Conservation (phyloP, 2,329 filamentous ascomycete genomes). For the Cladosporium velox region DNA sequence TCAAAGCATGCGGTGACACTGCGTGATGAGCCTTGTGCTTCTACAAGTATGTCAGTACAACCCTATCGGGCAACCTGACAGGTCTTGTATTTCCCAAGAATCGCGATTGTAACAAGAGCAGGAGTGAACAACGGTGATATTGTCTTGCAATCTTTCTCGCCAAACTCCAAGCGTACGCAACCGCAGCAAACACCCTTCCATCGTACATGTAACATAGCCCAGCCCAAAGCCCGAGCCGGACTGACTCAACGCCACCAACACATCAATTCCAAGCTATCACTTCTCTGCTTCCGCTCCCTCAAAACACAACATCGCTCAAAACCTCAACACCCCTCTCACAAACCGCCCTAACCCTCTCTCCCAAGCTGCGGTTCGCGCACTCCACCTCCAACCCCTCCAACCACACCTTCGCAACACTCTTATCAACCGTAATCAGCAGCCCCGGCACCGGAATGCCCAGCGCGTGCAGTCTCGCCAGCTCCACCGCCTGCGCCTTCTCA, state of each 20-base stretch:
- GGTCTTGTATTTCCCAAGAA: neutral
- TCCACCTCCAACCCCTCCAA: constrained; percentile 90
- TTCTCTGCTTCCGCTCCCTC: too few species aligned
- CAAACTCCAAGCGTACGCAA: neutral
- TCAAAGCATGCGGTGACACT: neutral
- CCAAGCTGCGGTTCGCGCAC: constrained; percentile 71
- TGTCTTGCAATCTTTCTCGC: neutral
- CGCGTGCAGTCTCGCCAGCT: constrained; percentile 76
- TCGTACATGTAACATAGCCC: too few species aligned
- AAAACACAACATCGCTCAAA: constrained; percentile 15
- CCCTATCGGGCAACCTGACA: neutral
- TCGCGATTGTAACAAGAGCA: neutral
- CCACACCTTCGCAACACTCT: constrained; percentile 85
- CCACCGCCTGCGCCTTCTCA: constrained; percentile 61
- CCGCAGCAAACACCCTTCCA: too few species aligned
- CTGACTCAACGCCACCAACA: too few species aligned
- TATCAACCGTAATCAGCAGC: constrained; percentile 82
- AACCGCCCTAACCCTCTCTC: constrained; percentile 82
- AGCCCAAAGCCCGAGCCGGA: too few species aligned
- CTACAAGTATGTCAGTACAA: neutral
- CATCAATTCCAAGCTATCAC: too few species aligned
- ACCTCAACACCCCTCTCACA: constrained; percentile 16
- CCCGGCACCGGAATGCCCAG: constrained; percentile 90
- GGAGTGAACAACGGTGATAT: too few species aligned
- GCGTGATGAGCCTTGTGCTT: neutral